phyloP scores from a whole-genome alignment of 345 rosid species.

The Acer negundo region DNA sequence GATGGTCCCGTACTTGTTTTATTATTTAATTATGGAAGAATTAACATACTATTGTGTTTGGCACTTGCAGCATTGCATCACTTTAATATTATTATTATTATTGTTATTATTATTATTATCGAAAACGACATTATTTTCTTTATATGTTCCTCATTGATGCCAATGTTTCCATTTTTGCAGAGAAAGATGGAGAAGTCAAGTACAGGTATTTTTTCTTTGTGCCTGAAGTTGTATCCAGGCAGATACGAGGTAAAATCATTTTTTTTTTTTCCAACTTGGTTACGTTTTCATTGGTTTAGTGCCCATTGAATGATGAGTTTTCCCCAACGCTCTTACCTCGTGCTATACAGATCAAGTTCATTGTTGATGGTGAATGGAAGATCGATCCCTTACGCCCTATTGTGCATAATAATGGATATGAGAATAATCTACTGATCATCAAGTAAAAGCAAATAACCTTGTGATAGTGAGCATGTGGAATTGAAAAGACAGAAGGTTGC shows the following conservation, averaged over 20 bases:
- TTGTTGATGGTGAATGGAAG: conserved; percentile 95
- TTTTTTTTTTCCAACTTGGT: neutral
- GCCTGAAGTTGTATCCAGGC: conserved; percentile 82
- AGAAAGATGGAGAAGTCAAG: conserved; percentile 88
- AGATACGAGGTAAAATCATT: conserved; percentile 66
- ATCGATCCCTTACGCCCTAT: conserved; percentile 88
- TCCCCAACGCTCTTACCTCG: conserved; percentile 15
- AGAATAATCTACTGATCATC: conserved; percentile 79
- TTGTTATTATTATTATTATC: no score
- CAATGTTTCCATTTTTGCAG: conserved; percentile 40
- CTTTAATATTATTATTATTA: neutral
- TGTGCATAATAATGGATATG: conserved; percentile 56
- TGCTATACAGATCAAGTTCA: conserved; percentile 72
- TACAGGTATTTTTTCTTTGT: conserved; percentile 62
- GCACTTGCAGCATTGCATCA: neutral
- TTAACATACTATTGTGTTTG: neutral
- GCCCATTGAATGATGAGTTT: conserved; percentile 1
- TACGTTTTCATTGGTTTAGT: neutral
- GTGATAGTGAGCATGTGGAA: conserved; percentile 7
- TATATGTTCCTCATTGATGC: neutral
- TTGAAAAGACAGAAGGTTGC: neutral
- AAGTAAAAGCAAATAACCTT: conserved; percentile 25
- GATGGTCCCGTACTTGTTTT: neutral
- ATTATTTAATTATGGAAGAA: neutral
- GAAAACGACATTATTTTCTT: neutral